Evolutionary conservation across 139 green algal species (phyloP).

Genomic region (Micractinium conductrix): DNA sequence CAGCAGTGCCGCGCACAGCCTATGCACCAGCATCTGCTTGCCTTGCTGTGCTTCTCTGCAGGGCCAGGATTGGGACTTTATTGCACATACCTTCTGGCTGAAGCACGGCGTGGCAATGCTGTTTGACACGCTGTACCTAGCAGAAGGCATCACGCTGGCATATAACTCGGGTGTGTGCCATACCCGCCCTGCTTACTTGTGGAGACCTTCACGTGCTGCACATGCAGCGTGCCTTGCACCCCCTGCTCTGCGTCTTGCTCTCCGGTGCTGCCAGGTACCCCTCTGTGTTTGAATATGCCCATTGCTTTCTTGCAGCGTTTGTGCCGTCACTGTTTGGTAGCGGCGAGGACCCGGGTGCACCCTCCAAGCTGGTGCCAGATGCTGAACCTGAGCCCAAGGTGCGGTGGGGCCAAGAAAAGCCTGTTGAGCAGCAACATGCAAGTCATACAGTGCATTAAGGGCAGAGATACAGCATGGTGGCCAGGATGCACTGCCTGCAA

Average conservation of each 20-base stretch:
- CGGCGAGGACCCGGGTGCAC: neutral
- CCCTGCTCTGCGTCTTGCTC: neutral
- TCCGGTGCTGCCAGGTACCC: neutral
- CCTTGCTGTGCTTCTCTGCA: slow-evolving; percentile 6
- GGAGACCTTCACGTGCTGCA: neutral
- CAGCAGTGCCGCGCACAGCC: neutral
- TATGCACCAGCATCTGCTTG: neutral
- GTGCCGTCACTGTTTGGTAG: slow-evolving; percentile 44
- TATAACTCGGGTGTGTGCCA: slow-evolving; percentile 83
- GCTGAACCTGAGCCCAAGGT: neutral
- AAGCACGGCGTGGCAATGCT: slow-evolving; percentile 93
- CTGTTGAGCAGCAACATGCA: no score
- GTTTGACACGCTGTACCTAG: slow-evolving; percentile 82
- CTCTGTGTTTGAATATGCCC: neutral
- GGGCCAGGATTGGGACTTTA: slow-evolving; percentile 92
- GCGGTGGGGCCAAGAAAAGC: neutral
- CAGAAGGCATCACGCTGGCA: slow-evolving; percentile 89
- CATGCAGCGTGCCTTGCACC: neutral
- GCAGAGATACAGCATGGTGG: no score
- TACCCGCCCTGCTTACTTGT: slow-evolving; percentile 31
- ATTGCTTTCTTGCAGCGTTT: neutral
- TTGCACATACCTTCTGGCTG: slow-evolving; percentile 93
- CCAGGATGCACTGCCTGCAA: neutral
- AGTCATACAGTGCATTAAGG: no score
- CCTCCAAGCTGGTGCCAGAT: neutral